phyloP scores from a whole-genome alignment of 2,329 filamentous ascomycete genomes.

The Exophiala lecanii-corni region DNA sequence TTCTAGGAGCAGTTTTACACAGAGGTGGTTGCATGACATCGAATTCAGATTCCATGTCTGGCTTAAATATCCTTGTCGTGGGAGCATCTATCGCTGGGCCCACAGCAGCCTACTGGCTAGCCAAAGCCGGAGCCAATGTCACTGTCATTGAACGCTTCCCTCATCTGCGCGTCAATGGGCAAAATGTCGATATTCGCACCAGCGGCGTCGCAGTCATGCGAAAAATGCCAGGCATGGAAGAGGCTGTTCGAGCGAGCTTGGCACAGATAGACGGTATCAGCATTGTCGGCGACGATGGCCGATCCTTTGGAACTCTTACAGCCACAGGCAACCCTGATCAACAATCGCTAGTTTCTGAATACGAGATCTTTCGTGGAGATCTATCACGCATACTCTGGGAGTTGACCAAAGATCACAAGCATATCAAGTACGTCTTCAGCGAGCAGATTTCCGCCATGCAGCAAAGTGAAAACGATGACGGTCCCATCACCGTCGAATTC shows the following conservation, averaged over 20 bases:
- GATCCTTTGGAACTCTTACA: constrained; percentile 29
- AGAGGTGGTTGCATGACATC: too few relatives aligned
- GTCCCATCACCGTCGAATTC: constrained; percentile 39
- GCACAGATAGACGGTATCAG: constrained; percentile 30
- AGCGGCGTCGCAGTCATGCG: constrained; percentile 34
- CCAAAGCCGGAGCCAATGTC: constrained; percentile 31
- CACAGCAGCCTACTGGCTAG: constrained; percentile 34
- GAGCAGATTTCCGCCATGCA: constrained; percentile 38
- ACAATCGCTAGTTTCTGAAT: constrained; percentile 35
- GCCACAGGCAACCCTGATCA: constrained; percentile 31
- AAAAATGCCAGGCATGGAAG: constrained; percentile 32
- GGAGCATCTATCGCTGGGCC: constrained; percentile 36
- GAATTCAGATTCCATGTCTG: constrained; percentile 23
- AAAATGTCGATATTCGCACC: constrained; percentile 34
- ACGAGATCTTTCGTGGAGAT: constrained; percentile 36
- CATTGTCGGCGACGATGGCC: constrained; percentile 28
- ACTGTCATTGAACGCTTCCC: constrained; percentile 36
- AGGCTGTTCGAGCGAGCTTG: constrained; percentile 27
- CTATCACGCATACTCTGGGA: constrained; percentile 31
- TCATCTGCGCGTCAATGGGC: constrained; percentile 30
- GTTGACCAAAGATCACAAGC: constrained; percentile 36
- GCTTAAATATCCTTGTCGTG: constrained; percentile 32
- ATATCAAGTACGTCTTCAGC: constrained; percentile 37
- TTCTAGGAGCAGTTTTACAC: too few relatives aligned
- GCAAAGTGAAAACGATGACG: constrained; percentile 29